Evolutionary conservation across 2,329 filamentous ascomycete species (phyloP).

Genomic region (Didymella pinodella): DNA sequence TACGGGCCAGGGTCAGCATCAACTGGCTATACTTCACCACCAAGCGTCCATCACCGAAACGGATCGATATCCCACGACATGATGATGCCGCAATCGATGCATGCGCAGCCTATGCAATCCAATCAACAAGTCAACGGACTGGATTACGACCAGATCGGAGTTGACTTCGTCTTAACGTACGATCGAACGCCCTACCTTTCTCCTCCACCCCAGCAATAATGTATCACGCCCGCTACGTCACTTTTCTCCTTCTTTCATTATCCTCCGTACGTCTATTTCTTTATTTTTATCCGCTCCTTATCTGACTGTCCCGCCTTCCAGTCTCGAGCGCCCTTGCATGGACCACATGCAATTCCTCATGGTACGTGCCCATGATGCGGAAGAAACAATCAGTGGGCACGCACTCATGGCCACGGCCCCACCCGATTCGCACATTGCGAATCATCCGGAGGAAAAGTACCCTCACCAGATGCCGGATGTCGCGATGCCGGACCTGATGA

Average conservation of each 20-base stretch:
- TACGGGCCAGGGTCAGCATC: slow-evolving; percentile 60
- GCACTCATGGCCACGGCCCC: slow-evolving; percentile 93
- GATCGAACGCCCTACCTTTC: slow-evolving; percentile 69
- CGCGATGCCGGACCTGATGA: slow-evolving; percentile 77
- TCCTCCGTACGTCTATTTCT: slow-evolving; percentile 38
- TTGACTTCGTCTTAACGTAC: slow-evolving; percentile 93
- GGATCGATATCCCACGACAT: slow-evolving; percentile 43
- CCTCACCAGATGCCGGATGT: slow-evolving; percentile 78
- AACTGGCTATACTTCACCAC: slow-evolving; percentile 57
- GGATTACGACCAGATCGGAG: slow-evolving; percentile 83
- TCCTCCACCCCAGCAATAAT: slow-evolving; percentile 52
- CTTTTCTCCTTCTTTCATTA: slow-evolving; percentile 27
- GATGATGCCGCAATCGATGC: slow-evolving; percentile 30
- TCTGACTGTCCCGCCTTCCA: slow-evolving; percentile 48
- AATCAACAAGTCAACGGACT: slow-evolving; percentile 54
- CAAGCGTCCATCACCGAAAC: slow-evolving; percentile 41
- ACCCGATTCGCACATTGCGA: slow-evolving; percentile 69
- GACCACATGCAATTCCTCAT: slow-evolving; percentile 84
- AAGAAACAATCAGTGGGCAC: slow-evolving; percentile 76
- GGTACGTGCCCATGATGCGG: slow-evolving; percentile 61
- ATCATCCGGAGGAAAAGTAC: slow-evolving; percentile 64
- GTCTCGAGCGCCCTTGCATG: slow-evolving; percentile 94
- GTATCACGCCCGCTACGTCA: slow-evolving; percentile 26
- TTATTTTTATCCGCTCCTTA: slow-evolving; percentile 31
- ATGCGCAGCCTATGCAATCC: slow-evolving; percentile 29